These are phyloP conservation scores for Chaetomium strumarium DNA, from an alignment of 2,329 filamentous ascomycete genomes.

Conservation along the genomic window DNA sequence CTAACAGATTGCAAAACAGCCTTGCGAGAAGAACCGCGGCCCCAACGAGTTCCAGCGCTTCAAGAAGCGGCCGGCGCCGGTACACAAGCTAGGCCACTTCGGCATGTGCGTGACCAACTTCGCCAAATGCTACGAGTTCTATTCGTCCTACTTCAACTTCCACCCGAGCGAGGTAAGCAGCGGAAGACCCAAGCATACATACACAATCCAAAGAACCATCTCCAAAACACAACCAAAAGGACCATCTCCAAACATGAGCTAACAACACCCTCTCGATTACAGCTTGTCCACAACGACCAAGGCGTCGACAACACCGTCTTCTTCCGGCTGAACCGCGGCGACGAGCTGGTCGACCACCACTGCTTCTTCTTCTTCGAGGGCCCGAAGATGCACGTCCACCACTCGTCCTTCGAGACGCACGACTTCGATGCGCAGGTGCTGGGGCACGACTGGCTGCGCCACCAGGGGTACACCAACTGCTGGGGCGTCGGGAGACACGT, in stretches of 20 bases:
- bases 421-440: constrained; percentile 66
- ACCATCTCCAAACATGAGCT: no score
- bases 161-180: constrained; percentile 41
- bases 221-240: no score
- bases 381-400: constrained; percentile 52
- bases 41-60: constrained; percentile 48
- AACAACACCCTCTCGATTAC: not conserved
- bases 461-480: constrained; percentile 57
- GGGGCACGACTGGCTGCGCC: constrained; percentile 62
- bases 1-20: constrained; percentile 26
- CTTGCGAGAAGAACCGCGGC: constrained; percentile 46
- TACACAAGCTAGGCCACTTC: constrained; percentile 50
- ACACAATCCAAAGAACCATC: no score
- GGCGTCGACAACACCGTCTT: constrained; percentile 39
- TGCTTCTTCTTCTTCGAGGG: constrained; percentile 47
- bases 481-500: constrained; percentile 70
- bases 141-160: constrained; percentile 45
- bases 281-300: constrained; percentile 35
- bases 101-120: constrained; percentile 49
- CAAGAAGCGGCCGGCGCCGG: constrained; percentile 34
- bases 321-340: constrained; percentile 40
- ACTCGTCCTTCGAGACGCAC: constrained; percentile 63
- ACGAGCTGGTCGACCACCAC: constrained; percentile 45
- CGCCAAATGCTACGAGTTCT: constrained; percentile 44
- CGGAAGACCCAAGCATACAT: no score